Evolutionary conservation across 768 basidiomycete species (phyloP).

Genomic region (Glaciozyma antarctica): DNA sequence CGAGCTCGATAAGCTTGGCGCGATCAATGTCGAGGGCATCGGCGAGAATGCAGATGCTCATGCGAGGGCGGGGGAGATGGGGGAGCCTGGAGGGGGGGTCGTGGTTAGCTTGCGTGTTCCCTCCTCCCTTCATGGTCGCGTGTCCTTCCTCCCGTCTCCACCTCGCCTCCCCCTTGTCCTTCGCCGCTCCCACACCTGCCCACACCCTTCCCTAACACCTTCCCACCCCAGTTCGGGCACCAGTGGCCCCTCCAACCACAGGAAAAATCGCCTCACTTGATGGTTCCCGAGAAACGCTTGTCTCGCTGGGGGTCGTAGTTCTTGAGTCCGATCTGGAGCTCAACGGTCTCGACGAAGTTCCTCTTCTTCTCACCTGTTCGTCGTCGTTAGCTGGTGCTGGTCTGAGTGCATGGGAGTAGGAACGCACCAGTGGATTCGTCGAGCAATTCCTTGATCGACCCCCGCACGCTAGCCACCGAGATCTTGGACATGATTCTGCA

Average conservation of each 20-base stretch:
- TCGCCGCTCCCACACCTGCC: background rate
- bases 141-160: too few species aligned
- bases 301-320: constrained; percentile 99
- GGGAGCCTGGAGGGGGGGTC: constrained; percentile 56
- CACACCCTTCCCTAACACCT: too few species aligned
- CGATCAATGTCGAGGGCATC: constrained; percentile 98
- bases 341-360: constrained; percentile 84
- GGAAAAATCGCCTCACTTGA: constrained; percentile 58
- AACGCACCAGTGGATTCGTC: background rate
- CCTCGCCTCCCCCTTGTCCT: background rate
- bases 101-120: background rate
- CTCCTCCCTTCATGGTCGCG: background rate
- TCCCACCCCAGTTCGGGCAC: too few species aligned
- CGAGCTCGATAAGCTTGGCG: constrained; percentile 93
- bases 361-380: constrained; percentile 80
- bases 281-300: constrained; percentile 99
- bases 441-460: background rate
- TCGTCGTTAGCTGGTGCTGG: constrained; percentile 79
- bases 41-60: constrained; percentile 99
- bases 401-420: constrained; percentile 64
- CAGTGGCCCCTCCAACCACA: background rate
- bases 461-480: background rate
- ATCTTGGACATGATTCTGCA: background rate
- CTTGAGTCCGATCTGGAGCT: constrained; percentile 92
- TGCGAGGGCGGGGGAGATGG: constrained; percentile 93